Evolutionary conservation across 2,329 filamentous ascomycete genomes (phyloP), one percentile per base, ranked within the genome.

Genomic region (Cordyceps cicadae): DNA sequence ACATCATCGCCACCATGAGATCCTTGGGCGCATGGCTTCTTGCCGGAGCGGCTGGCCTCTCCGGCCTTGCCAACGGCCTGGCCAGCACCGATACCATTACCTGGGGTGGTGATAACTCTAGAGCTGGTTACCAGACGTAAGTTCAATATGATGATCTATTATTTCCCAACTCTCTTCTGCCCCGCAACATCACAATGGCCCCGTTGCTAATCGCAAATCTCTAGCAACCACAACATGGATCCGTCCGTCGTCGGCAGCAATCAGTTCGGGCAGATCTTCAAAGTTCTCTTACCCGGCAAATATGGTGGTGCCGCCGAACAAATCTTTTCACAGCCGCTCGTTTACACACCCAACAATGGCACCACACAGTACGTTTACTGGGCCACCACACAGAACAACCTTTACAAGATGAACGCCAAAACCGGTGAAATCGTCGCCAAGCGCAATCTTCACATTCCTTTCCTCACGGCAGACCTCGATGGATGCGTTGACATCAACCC

Each of bases 141-240:
- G 76, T 70, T n/a, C 1, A 24, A 37, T 37, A 2, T 19, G 0
- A 24, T 29, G 2, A 3, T 9, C 7, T 11, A 39, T 34, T 29
- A 15, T 17, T 11, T 21, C 24, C 45, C 24, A 24, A 14, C 45
- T 17, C 5, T n/a, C 7, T 11, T 51, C 8, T 53, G 29, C 50
- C 11, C 29, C 43, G 48, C 39, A 24, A 15, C 19, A 21, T 24
- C 37, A 26, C 48, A 43, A 39, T 46, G 48, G 56, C 56, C 26
- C 26, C 39, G 52, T 52, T 59, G 21, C 46, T 53, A 39, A 60
- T 39, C 29, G 12, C 39, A 24, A 45, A 8, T 41, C 29, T 14
- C 7, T 48, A 74, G 72, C 21, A 86, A 83, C 66, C 83, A 87
- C 67, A 86, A 86, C 70, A 81, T 87, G 78, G 82, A 86, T 66